phyloP scores from a whole-genome alignment of 495 filamentous ascomycete species.

The Cercophora sp. region DNA sequence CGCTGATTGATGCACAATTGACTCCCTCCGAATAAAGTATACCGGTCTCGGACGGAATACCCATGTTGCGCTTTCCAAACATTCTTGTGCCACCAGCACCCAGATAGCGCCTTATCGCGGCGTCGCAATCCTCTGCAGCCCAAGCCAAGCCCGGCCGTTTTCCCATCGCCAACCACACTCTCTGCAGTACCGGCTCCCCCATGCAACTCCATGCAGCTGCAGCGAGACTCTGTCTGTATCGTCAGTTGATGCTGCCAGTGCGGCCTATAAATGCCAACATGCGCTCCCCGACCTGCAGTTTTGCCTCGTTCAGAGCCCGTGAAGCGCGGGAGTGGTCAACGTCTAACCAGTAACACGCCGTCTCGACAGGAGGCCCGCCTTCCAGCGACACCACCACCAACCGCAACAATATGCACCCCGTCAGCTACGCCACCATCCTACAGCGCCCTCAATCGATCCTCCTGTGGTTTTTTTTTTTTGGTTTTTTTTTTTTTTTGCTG shows the following conservation, averaged over 20 bases:
- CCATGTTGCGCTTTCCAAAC: too few relatives aligned
- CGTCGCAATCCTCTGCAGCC: neutral
- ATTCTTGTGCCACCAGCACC: neutral
- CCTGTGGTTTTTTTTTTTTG: too few relatives aligned
- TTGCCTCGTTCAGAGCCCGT: conserved; percentile 1
- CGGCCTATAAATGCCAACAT: neutral
- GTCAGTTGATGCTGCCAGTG: neutral
- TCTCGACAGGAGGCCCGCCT: neutral
- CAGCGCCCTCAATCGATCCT: neutral
- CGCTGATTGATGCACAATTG: too few relatives aligned
- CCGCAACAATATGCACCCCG: neutral
- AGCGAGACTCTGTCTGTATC: conserved; percentile 2
- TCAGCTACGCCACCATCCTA: neutral
- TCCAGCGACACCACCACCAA: neutral
- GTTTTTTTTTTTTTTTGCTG: too few relatives aligned
- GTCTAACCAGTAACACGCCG: neutral
- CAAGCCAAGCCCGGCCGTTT: conserved; percentile 9
- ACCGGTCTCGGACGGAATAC: neutral
- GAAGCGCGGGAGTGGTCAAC: neutral
- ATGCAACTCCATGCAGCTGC: conserved; percentile 3
- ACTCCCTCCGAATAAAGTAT: neutral
- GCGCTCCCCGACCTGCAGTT: conserved; percentile 3
- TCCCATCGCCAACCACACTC: neutral
- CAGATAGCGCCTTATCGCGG: conserved; percentile 6
- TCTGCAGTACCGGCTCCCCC: conserved; percentile 3